A percentile compares a stretch with the other conserved stretches of the same genome.
phyloP scores from a whole-genome alignment of 108 stramenopile species.

The Skeletonema costatum region DNA sequence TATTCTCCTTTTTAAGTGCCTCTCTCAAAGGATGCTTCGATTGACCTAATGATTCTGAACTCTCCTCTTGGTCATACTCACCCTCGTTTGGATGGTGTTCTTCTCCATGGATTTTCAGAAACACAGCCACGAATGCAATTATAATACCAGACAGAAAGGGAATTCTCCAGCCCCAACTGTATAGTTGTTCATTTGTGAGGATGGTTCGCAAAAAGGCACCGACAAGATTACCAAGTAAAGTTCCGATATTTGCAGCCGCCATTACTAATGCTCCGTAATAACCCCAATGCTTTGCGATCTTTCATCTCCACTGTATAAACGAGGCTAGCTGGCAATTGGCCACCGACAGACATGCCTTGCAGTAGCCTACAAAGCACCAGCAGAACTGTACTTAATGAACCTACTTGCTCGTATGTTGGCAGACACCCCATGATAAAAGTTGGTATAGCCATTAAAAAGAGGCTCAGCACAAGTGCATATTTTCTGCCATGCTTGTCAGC shows the following conservation, averaged over 20 bases:
- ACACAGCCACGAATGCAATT: slow-evolving; percentile 55
- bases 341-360: slow-evolving; percentile 88
- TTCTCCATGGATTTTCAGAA: slow-evolving; percentile 50
- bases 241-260: slow-evolving; percentile 63
- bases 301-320: slow-evolving; percentile 73
- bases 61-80: slow-evolving; percentile 39
- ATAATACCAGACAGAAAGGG: slow-evolving; percentile 77
- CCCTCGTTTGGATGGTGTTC: slow-evolving; percentile 55
- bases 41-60: background rate
- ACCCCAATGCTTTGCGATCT: slow-evolving; percentile 56
- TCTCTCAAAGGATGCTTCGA: slow-evolving; percentile 52
- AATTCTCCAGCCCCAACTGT: slow-evolving; percentile 68
- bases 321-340: slow-evolving; percentile 76
- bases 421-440: slow-evolving; percentile 87
- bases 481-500: slow-evolving; percentile 81
- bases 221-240: slow-evolving; percentile 60
- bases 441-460: slow-evolving; percentile 82
- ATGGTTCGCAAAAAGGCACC: slow-evolving; percentile 54
- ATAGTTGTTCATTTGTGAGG: slow-evolving; percentile 63
- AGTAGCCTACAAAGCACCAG: slow-evolving; percentile 76
- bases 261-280: slow-evolving; percentile 69
- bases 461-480: slow-evolving; percentile 57
- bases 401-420: slow-evolving; percentile 75
- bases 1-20: slow-evolving; percentile 57
- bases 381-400: slow-evolving; percentile 58